Conservation (phyloP, 108 stramenopile species). For the Nitzschia inconspicua region DNA sequence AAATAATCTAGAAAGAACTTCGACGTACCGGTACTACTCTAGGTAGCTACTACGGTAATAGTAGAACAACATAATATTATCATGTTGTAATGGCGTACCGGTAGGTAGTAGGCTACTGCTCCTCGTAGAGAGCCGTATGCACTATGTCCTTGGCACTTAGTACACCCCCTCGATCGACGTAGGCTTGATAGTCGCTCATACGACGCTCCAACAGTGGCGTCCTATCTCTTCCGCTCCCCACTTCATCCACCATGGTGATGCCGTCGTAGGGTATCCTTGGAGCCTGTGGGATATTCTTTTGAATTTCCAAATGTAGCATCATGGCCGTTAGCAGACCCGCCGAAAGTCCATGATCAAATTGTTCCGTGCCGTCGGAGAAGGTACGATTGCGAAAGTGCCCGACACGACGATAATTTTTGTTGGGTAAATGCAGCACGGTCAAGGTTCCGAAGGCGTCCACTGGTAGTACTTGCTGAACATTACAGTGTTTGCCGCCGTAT, state of each 20-base stretch:
- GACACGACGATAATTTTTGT: conserved; percentile 87
- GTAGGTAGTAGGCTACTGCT: too few relatives aligned
- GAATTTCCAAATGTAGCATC: conserved; percentile 67
- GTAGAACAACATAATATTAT: too few relatives aligned
- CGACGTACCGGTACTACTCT: too few relatives aligned
- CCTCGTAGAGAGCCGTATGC: conserved; percentile 22
- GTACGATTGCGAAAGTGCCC: conserved; percentile 56
- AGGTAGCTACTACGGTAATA: too few relatives aligned
- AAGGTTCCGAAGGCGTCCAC: conserved; percentile 71
- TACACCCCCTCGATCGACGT: conserved; percentile 74
- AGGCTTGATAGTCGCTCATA: conserved; percentile 63
- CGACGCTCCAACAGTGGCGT: conserved; percentile 39
- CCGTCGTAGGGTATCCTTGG: conserved; percentile 51
- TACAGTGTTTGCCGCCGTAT: conserved; percentile 64
- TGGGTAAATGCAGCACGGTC: conserved; percentile 79
- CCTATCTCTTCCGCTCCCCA: conserved; percentile 22
- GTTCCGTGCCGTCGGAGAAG: conserved; percentile 72
- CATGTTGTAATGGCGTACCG: too few relatives aligned
- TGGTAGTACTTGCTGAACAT: conserved; percentile 69
- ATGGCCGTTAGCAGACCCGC: conserved; percentile 55
- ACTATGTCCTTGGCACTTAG: conserved; percentile 66
- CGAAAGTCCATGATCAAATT: conserved; percentile 44
- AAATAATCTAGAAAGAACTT: too few relatives aligned
- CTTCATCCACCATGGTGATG: conserved; percentile 68
- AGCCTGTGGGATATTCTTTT: conserved; percentile 23